Evolutionary conservation across 1,139 yeast species (phyloP), one percentile per base, ranked within the genome.

Genomic region (Nakaseomyces uthaithaninus): DNA sequence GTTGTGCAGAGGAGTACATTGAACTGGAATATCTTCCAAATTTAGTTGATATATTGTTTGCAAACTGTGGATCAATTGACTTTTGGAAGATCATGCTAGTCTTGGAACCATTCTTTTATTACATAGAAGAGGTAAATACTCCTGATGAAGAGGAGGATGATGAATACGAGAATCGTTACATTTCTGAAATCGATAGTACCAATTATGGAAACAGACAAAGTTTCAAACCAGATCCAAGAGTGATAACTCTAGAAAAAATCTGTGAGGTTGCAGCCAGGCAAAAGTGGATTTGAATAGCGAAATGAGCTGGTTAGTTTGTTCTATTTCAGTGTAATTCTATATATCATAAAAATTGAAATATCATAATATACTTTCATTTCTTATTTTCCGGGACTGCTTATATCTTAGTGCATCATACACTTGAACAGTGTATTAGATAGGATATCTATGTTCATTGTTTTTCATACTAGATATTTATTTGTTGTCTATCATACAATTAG

Each of bases 181-280:
- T 23, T 3, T 17, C 30, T 4, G 47, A 45, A 18, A 43, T 19
- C 9, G 41, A 40, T 28, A 44, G 38, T 27, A 39, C 38, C 10
- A 28, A 12, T 23, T 48, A 47, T 6, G 45, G 39, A 5, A 27
- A 37, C 3, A 42, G 33, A 33, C 51, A 46, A 30, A 26, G 49
- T 7, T 44, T 48, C 17, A 54, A 53, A 41, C 62, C 62, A 8
- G 63, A 60, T 43, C 63, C 62, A 19, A 49, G 63, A 39, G 60
- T 60, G 2, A 58, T 58, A 14, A 59, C 62, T 12, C 36, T 60
- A 38, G 63, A 59, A 33, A 59, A 58, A 38, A 59, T 60, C 7
- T 60, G 63, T 36, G 60, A 57, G 42, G 60, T 59, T 5, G 64
- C 64, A 10, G 60, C 62, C 5, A 54, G 54, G 42, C 62, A 60